Evolutionary conservation across 257 asterid genomes (phyloP).

Genomic region (Jacaranda copaia): DNA sequence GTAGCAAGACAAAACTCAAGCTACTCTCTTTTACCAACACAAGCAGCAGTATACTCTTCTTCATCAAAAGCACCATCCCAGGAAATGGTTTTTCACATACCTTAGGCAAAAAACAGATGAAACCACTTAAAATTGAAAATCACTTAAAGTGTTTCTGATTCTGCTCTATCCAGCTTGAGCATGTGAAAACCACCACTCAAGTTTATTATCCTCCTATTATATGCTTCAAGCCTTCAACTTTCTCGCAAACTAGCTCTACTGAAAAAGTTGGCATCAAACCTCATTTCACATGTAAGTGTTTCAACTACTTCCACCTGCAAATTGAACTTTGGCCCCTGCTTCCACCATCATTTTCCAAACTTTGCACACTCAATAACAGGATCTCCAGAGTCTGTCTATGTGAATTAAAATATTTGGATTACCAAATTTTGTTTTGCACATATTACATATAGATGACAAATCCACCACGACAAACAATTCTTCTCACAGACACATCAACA

Average conservation of each 20-base stretch:
- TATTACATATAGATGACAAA: neutral
- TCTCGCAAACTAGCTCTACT: neutral
- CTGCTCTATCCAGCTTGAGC: neutral
- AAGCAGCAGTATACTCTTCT: neutral
- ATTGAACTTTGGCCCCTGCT: neutral
- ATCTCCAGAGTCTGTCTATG: neutral
- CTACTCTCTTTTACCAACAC: neutral
- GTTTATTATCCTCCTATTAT: neutral
- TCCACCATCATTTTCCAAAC: neutral
- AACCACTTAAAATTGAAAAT: neutral
- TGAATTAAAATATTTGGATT: neutral
- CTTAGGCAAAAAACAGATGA: neutral
- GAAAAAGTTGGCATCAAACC: neutral
- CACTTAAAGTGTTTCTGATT: neutral
- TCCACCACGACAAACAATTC: neutral
- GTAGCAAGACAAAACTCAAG: neutral
- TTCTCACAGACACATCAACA: neutral
- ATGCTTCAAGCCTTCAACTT: neutral
- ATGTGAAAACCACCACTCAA: neutral
- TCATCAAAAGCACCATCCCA: neutral
- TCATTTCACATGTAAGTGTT: neutral
- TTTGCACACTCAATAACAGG: neutral
- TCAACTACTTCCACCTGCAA: neutral
- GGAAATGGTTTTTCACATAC: neutral
- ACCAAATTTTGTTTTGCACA: neutral